Conservation (phyloP, 331 rosid genomes). For the Malus hybrid region DNA sequence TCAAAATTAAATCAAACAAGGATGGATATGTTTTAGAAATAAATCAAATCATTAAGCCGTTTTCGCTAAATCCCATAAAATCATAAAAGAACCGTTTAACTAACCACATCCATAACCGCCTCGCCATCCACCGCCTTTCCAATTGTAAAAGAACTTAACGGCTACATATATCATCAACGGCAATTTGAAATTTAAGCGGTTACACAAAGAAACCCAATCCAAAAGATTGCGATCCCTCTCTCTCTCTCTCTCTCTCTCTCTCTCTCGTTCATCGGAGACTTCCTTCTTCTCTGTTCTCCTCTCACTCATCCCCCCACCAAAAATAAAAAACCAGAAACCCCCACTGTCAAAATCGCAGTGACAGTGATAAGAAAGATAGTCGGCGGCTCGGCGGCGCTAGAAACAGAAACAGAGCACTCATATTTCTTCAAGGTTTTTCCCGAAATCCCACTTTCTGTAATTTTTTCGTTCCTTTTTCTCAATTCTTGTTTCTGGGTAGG, state of each 20-base stretch:
- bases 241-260: not conserved
- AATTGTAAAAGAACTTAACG: constrained; percentile 5
- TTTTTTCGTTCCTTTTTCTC: not conserved
- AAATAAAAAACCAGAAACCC: not conserved
- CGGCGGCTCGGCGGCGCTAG: not conserved
- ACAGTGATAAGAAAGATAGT: not conserved
- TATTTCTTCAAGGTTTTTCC: constrained; percentile 11
- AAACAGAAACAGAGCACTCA: not conserved
- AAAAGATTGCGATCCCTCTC: not conserved
- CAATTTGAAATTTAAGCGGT: constrained; percentile 20
- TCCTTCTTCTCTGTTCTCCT: constrained; percentile 8
- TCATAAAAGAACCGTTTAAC: not conserved
- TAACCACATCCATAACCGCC: not conserved
- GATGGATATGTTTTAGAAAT: not conserved
- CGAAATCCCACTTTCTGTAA: not conserved
- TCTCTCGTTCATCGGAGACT: not conserved
- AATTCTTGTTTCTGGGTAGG: not conserved
- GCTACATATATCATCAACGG: constrained; percentile 15
- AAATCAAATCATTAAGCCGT: not conserved
- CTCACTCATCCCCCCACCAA: not conserved
- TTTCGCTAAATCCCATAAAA: not conserved
- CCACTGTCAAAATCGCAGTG: not conserved
- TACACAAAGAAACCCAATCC: not conserved
- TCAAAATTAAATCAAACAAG: constrained; percentile 20
- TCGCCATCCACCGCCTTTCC: constrained; percentile 3